These are phyloP conservation scores for Rhodotorula sp. DNA, from an alignment of 1,284 basidiomycete species.

Conservation along the genomic window DNA sequence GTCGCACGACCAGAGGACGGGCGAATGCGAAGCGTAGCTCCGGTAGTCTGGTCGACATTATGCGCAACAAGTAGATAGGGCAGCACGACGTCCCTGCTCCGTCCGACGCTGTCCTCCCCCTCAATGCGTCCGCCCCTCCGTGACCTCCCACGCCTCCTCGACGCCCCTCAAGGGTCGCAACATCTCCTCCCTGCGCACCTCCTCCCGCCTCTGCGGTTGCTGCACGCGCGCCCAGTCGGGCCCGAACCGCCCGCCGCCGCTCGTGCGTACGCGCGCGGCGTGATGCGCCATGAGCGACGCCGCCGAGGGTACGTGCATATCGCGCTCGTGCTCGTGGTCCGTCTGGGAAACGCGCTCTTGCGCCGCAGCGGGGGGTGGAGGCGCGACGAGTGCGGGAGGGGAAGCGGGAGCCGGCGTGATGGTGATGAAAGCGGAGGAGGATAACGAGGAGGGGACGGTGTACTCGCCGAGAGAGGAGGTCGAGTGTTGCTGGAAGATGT, in stretches of 20 bases:
- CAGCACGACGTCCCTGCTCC: neutral
- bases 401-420: neutral
- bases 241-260: neutral
- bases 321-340: neutral
- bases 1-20: too few relatives aligned
- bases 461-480: neutral
- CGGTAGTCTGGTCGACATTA: too few relatives aligned
- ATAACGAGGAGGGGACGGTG: conserved; percentile 3
- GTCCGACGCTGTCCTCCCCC: neutral
- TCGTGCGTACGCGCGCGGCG: neutral
- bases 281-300: neutral
- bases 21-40: too few relatives aligned
- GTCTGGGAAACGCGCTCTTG: neutral
- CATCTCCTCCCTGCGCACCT: neutral
- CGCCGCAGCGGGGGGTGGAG: neutral
- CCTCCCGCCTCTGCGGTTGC: neutral
- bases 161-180: neutral
- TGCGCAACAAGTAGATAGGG: too few relatives aligned
- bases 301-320: too few relatives aligned
- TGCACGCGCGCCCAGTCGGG: neutral
- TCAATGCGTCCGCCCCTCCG: conserved; percentile 16
- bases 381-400: neutral
- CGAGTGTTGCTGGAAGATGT: too few relatives aligned
- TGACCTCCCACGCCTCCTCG: neutral
- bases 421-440: conserved; percentile 8